Evolutionary conservation across 371 early-diverging fungal species (phyloP).

Genomic region (Rhizopus stolonifer): DNA sequence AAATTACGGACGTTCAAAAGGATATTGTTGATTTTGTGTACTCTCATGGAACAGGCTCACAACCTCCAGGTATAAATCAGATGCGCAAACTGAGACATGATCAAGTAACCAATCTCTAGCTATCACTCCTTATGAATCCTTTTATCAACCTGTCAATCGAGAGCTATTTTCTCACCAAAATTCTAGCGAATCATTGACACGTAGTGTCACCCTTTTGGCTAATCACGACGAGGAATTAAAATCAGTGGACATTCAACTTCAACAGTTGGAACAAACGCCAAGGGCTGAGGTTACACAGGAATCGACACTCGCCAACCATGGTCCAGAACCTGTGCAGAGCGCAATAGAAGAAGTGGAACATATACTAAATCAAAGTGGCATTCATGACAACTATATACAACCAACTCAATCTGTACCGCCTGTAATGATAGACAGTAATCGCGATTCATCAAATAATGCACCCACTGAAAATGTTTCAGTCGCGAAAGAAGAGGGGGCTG

Average conservation of each 20-base stretch:
- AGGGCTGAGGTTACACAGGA: not conserved
- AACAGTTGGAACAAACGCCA: conserved; percentile 16
- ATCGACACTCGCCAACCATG: not conserved
- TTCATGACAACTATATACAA: not conserved
- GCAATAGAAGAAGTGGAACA: conserved; percentile 28
- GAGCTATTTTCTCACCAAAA: not conserved
- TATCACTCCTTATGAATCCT: conserved; percentile 7
- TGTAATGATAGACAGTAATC: not conserved
- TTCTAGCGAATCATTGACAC: not conserved
- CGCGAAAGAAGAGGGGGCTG: too few relatives aligned
- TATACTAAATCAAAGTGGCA: conserved; percentile 11
- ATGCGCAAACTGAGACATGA: not conserved
- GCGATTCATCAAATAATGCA: too few relatives aligned
- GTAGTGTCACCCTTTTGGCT: conserved; percentile 17
- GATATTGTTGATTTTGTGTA: conserved; percentile 38
- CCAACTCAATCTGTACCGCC: conserved; percentile 5
- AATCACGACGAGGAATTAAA: conserved; percentile 37
- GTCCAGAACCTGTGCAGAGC: conserved; percentile 4
- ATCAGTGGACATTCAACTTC: conserved; percentile 32
- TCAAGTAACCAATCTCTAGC: conserved; percentile 9
- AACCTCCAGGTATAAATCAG: conserved; percentile 30
- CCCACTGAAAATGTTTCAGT: too few relatives aligned
- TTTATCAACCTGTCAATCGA: not conserved
- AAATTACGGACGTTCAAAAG: conserved; percentile 35
- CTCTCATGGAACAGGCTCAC: conserved; percentile 32